Base-by-base conservation (phyloP, 768 basidiomycete genomes). In the Collybiopsis luxurians region DNA sequence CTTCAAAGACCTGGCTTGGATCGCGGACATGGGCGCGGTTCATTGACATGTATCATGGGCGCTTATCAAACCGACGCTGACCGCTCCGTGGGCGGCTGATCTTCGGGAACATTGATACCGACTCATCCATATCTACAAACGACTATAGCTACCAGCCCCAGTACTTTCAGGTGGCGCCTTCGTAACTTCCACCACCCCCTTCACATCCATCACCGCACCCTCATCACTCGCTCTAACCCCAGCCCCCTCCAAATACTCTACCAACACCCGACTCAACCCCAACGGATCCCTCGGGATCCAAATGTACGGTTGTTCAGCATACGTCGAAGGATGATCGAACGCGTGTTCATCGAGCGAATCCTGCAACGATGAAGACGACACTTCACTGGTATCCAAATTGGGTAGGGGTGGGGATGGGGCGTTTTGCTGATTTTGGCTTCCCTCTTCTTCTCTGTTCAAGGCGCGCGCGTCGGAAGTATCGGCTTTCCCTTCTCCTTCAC, bases 271-370 rank as follows among this genome's bases (percentile, higher is more conserved):
- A 59, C 78, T 79, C 53, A 80, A 63, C 0, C 79, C 78, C 4
- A 79, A 66, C 21, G 55, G 58, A 61, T 79, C 78, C 52, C 69
- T 69, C 4, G 78, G 77, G 48, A 81, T 66, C 78, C 77, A 79
- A 28, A 81, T 75, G 72, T 76, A 79, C 13, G 69, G 66, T 58
- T 79, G 78, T 23, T 74, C 69, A 9, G 71, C 69, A 61, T 80
- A 79, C 15, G 72, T 77, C 24, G 76, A 79, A 19, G 76, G 79
- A 60, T 79, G 78, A 59, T 78, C 75, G 57, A 79, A 80, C 2
- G 77, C 77, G 63, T 79, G 75, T 27, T 73, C 73, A 53, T 77
- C 70, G 13, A 62, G 13, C n/a, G 36, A 51, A 24, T 26, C 50
- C 34, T 26, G 0, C 19, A 34, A 51, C 13, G 48, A 49, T 34